phyloP scores from a whole-genome alignment of 2,329 filamentous ascomycete genomes.

The Colletotrichum sp. region DNA sequence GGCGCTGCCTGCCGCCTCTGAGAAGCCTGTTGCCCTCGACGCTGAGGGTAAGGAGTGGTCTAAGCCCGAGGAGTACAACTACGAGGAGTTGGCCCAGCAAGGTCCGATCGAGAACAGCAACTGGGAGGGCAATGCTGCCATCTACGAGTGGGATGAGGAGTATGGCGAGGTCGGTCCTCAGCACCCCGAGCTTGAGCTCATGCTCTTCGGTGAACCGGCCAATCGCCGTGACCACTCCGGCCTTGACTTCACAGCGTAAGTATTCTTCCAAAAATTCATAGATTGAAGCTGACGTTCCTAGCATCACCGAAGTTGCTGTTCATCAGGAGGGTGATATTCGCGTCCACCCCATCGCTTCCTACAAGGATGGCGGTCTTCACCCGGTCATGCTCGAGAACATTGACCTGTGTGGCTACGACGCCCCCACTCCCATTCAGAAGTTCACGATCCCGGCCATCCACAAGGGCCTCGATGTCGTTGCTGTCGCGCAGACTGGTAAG shows the following conservation, averaged over 20 bases:
- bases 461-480: slow-evolving; percentile 81
- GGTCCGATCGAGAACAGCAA: slow-evolving; percentile 20
- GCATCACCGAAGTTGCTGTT: slow-evolving; percentile 60
- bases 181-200: slow-evolving; percentile 71
- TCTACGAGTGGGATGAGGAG: slow-evolving; percentile 87
- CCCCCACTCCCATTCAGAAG: slow-evolving; percentile 85
- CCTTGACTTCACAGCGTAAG: slow-evolving; percentile 67
- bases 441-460: slow-evolving; percentile 84
- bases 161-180: slow-evolving; percentile 83
- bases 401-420: slow-evolving; percentile 69
- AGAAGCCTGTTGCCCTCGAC: slow-evolving; percentile 27
- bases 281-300: slow-evolving; percentile 36
- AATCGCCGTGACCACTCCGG: slow-evolving; percentile 57
- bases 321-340: slow-evolving; percentile 60
- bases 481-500: slow-evolving; percentile 90
- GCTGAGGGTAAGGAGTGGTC: slow-evolving; percentile 46
- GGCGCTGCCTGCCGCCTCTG: slow-evolving; percentile 33
- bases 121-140: slow-evolving; percentile 61
- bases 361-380: slow-evolving; percentile 82
- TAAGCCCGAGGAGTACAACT: slow-evolving; percentile 51
- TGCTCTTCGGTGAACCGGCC: slow-evolving; percentile 71
- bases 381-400: slow-evolving; percentile 84
- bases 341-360: slow-evolving; percentile 59
- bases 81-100: slow-evolving; percentile 37
- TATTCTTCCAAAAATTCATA: background rate